Conservation (phyloP, 257 asterid genomes). For the Capsicum pubescens region DNA sequence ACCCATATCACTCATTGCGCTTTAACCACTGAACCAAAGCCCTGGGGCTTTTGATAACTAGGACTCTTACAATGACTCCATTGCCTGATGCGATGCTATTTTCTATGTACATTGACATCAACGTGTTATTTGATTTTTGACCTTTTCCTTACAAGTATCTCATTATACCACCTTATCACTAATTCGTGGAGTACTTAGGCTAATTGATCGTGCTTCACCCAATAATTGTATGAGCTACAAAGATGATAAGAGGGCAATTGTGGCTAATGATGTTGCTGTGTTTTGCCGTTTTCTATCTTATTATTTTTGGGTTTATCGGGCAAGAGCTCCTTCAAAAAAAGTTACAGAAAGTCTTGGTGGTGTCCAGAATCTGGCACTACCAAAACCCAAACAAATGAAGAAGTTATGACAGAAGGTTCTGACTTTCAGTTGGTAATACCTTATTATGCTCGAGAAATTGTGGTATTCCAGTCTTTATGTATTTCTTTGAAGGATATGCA, state of each 20-base stretch:
- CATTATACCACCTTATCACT: background rate
- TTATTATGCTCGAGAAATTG: background rate
- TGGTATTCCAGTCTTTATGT: background rate
- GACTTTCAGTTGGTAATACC: slow-evolving; percentile 10
- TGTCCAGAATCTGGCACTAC: background rate
- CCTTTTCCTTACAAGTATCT: slow-evolving; percentile 7
- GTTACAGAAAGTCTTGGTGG: background rate
- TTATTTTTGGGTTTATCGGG: background rate
- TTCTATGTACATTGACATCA: background rate
- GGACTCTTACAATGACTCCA: background rate
- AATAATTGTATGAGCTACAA: slow-evolving; percentile 15
- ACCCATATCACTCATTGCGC: background rate
- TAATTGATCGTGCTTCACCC: background rate
- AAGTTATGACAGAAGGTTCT: background rate
- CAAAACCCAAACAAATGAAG: background rate
- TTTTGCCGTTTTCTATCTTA: background rate
- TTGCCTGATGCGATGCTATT: background rate
- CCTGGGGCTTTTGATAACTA: background rate
- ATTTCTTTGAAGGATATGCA: slow-evolving; percentile 2
- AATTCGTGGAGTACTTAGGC: slow-evolving; percentile 2
- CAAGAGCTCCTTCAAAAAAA: background rate
- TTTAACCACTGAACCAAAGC: slow-evolving; percentile 5
- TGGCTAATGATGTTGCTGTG: slow-evolving; percentile 2
- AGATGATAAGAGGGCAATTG: slow-evolving; percentile 15
- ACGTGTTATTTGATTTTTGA: background rate